Base-by-base conservation (phyloP, 768 basidiomycete genomes). In the Kwoniella bestiolae region DNA sequence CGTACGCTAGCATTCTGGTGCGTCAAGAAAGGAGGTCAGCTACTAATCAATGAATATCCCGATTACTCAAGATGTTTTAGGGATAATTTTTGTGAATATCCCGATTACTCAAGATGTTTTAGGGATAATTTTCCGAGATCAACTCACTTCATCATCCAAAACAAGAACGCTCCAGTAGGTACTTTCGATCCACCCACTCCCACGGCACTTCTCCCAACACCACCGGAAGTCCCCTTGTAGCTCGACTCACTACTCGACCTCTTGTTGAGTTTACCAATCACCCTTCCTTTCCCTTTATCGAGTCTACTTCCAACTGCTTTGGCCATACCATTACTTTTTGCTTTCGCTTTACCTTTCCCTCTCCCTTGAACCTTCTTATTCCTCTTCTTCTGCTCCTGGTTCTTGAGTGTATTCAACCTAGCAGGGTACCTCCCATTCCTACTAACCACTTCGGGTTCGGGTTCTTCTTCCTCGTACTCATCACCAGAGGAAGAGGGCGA, bases 381-480 rank as follows among this genome's bases (percentile, higher is more conserved):
- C n/a, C n/a, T 34, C 31, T 55, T n/a, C 38, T 41, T 41, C 8
- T 41, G 4, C 38, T 41, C 38, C 14, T 41, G 38, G 38, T 1
- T 41, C 8, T 41, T 41, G 12, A 55, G 3, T 3, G 52, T 32
- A 34, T 18, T 32, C 26, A 26, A 21, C 21, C 52, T 55, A 32
- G 52, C 34, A n/a, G 52, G 52, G 34, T 55, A 55, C 31, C 52
- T 55, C 29, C 52, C 52, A 34, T 55, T 55, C 23, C 23, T 55
- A 55, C 52, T 55, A 23, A 55, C 31, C 32, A 14, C n/a, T 21
- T 55, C 50, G 12, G 12, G 1, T 11, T 55, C 52, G n/a, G 14
- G 6, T 11, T 23, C 31, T 18, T 34, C 52, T 35, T 21, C 31
- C 12, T 21, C 18, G 16, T 32, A 16, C 16, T 31, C 26, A 11